Evolutionary conservation across 441 rosid species (phyloP).

Genomic region (Gossypium gossypioides): DNA sequence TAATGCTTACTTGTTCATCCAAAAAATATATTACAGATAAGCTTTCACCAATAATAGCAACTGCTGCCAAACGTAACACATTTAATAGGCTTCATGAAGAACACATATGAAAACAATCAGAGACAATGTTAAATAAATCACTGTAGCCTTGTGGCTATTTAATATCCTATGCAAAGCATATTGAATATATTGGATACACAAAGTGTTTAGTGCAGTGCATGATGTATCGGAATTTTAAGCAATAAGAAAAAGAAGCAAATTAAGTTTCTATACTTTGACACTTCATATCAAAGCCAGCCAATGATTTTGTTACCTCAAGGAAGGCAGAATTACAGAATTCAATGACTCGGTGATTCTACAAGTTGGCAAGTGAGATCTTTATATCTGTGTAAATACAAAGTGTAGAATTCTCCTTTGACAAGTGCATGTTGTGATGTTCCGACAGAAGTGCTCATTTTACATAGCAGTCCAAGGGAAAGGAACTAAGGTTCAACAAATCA

Average conservation of each 20-base stretch:
- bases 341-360: neutral
- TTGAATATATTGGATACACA: neutral
- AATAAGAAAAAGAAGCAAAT: neutral
- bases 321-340: neutral
- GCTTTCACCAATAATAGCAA: neutral
- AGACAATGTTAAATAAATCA: neutral
- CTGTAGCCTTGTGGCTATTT: neutral
- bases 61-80: neutral
- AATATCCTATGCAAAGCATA: neutral
- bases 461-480: neutral
- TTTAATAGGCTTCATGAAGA: neutral
- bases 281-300: neutral
- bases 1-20: neutral
- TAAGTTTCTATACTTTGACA: neutral
- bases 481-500: neutral
- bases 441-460: neutral
- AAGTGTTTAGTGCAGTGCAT: neutral
- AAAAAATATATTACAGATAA: neutral
- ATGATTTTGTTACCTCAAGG: neutral
- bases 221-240: neutral
- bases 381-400: neutral
- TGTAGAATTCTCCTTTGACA: neutral
- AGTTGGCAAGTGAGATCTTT: neutral
- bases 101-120: neutral
- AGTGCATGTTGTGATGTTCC: conserved; percentile 3